Base-by-base conservation (phyloP, 176 grass and related monocot species). In the Melocanna baccifera region DNA sequence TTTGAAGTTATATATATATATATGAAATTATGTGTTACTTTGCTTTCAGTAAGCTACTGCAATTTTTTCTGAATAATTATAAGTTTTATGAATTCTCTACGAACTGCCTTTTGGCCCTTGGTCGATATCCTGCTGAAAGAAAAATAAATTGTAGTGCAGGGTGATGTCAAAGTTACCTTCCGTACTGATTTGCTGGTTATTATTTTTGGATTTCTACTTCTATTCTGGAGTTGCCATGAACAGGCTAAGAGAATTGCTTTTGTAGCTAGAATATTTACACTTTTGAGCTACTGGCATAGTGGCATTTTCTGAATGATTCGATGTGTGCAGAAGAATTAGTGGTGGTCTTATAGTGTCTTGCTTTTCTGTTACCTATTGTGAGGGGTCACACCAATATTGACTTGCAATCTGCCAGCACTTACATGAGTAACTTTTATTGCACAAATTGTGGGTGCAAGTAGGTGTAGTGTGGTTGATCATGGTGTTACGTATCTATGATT, bases 121-220 rank as follows among this genome's bases (percentile, higher is more conserved):
- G 20, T 34, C 29, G 1, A 26, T 78, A 19, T 78, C 32, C 36
- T 47, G 61, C 47, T 78, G 80, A 78, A 78, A 59, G 3, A 36
- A 83, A 88, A 63, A 84, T 56, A 78, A 14, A 65, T 73, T 22
- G 14, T 28, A 37, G 15, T 58, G 42, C 28, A 59, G 65, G 18
- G 18, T 59, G 20, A 16, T 34, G 15, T 40, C 12, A 61, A 40
- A 29, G 48, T 62, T 70, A 39, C 51, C 18, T 50, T 50, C 34
- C 25, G 59, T 64, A 48, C 19, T 70, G 18, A 59, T 69, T 70
- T 69, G 28, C 32, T 50, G 11, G 42, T 48, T 26, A 59, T 73
- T 76, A 46, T 57, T 77, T 77, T 45, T 22, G 25, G 59, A 55
- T 56, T 15, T 52, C 19, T 55, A 36, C 19, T 45, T 66, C 47